Evolutionary conservation across 2,329 filamentous ascomycete genomes (phyloP).

Genomic region (Aspergillus sp.): DNA sequence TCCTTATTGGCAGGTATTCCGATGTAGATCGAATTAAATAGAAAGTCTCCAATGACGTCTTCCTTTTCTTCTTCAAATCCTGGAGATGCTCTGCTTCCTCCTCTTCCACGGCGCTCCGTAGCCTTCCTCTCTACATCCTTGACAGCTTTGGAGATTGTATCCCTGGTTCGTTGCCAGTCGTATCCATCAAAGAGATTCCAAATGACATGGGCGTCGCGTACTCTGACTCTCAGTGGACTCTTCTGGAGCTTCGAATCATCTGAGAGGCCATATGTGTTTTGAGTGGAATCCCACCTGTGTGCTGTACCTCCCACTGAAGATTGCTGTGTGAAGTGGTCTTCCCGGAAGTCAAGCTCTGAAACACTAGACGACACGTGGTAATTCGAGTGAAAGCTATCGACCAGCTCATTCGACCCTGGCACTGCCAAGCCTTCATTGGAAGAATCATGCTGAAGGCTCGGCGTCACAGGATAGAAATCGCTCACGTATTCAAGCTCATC

Average conservation of each 20-base stretch:
- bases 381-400: conserved; percentile 59
- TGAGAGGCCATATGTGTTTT: conserved; percentile 72
- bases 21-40: conserved; percentile 99
- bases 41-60: conserved; percentile 86
- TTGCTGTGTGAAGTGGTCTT: conserved; percentile 74
- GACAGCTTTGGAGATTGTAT: conserved; percentile 84
- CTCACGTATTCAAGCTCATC: conserved; percentile 58
- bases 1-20: conserved; percentile 86
- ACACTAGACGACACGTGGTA: conserved; percentile 60
- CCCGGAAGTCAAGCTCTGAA: conserved; percentile 71
- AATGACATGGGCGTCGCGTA: conserved; percentile 89
- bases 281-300: conserved; percentile 78
- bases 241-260: conserved; percentile 64
- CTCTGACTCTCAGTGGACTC: conserved; percentile 75
- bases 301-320: conserved; percentile 67
- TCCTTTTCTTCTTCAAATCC: conserved; percentile 70
- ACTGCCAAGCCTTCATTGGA: conserved; percentile 36
- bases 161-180: conserved; percentile 88
- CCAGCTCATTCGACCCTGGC: conserved; percentile 44
- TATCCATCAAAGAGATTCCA: conserved; percentile 99
- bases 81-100: conserved; percentile 60
- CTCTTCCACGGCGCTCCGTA: conserved; percentile 69
- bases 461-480: conserved; percentile 57
- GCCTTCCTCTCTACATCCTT: conserved; percentile 84
- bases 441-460: conserved; percentile 36